A percentile compares a stretch with the other conserved stretches of the same genome.
Evolutionary conservation across 2,329 filamentous ascomycete genomes (phyloP).

Genomic region (Xylaria sp.): DNA sequence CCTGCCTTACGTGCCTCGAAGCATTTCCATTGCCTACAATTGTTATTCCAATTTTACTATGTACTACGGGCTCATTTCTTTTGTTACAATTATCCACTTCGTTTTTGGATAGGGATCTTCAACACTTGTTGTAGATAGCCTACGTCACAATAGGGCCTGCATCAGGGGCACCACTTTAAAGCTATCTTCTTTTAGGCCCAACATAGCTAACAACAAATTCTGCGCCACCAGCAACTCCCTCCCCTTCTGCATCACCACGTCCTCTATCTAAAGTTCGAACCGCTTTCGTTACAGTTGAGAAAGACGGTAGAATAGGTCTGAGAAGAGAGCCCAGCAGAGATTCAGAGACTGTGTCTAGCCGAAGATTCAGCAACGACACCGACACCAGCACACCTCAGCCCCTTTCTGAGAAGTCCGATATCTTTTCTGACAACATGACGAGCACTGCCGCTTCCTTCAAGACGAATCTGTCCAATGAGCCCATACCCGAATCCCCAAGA

Average conservation of each 20-base stretch:
- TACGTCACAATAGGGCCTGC: constrained; percentile 39
- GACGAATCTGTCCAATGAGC: constrained; percentile 51
- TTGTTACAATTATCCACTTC: constrained; percentile 13
- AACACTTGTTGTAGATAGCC: constrained; percentile 25
- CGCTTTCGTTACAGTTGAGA: constrained; percentile 78
- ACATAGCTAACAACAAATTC: constrained; percentile 44
- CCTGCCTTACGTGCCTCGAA: neutral
- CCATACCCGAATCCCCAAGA: constrained; percentile 57
- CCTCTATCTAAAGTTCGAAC: constrained; percentile 80
- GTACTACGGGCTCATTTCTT: neutral
- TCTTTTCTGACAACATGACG: constrained; percentile 48
- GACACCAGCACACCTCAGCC: constrained; percentile 53
- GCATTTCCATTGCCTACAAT: neutral
- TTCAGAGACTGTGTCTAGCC: constrained; percentile 51
- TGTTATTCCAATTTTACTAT: neutral
- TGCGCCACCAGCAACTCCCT: constrained; percentile 49
- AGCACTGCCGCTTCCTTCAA: constrained; percentile 46
- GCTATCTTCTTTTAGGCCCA: constrained; percentile 25
- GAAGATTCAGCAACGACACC: constrained; percentile 53
- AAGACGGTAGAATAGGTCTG: constrained; percentile 67
- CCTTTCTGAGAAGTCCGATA: constrained; percentile 52
- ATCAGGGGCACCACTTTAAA: constrained; percentile 33
- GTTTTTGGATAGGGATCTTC: constrained; percentile 16
- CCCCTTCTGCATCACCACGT: constrained; percentile 62
- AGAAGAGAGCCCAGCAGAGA: constrained; percentile 57